A percentile compares a stretch with the other conserved stretches of the same genome.
phyloP scores from a whole-genome alignment of 441 rosid species.

The Syzygium syzygioides region DNA sequence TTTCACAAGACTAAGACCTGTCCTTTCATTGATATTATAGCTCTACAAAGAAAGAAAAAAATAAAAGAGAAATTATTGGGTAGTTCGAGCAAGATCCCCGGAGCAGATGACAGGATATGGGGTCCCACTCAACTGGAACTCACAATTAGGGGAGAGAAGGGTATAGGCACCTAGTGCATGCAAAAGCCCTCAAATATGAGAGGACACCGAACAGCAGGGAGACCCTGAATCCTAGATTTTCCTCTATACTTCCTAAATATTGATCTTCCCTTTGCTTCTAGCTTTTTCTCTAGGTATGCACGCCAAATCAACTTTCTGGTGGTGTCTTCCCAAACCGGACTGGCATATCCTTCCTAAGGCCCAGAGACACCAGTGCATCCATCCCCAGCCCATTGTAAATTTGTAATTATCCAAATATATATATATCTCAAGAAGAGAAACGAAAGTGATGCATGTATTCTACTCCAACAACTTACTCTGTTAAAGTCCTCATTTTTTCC shows the following conservation, averaged over 20 bases:
- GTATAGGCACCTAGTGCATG: neutral
- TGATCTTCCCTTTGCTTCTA: neutral
- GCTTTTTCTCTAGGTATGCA: neutral
- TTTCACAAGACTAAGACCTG: neutral
- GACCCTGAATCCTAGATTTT: neutral
- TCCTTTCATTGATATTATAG: neutral
- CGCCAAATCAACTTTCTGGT: neutral
- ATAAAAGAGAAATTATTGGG: neutral
- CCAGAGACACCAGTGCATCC: neutral
- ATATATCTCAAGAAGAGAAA: neutral
- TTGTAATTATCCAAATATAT: neutral
- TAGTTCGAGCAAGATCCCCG: neutral
- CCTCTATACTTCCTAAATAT: neutral
- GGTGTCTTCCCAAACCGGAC: neutral
- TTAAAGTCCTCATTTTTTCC: neutral
- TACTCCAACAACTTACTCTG: neutral
- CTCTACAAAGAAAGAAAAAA: neutral
- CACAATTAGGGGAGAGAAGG: neutral
- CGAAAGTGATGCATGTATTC: neutral
- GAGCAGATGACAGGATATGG: neutral
- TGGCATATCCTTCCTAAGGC: neutral
- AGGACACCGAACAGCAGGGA: neutral
- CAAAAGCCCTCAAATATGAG: neutral
- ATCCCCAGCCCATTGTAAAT: neutral
- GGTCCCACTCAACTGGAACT: neutral